phyloP scores from a whole-genome alignment of 805 yeast species.

The Wickerhamiella vanderwaltii region DNA sequence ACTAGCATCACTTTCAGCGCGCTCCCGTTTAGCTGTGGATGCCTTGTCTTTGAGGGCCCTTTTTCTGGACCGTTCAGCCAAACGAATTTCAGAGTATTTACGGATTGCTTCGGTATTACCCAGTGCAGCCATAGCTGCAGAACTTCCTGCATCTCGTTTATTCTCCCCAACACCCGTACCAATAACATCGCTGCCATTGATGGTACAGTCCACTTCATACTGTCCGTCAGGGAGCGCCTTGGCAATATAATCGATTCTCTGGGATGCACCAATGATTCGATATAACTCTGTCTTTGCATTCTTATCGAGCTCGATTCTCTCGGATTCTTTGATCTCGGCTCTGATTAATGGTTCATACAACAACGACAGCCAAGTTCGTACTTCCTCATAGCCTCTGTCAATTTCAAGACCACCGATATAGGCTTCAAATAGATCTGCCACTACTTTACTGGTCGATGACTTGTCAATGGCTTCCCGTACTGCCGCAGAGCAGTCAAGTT shows the following conservation, averaged over 20 bases:
- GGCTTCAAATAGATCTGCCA: slow-evolving; percentile 90
- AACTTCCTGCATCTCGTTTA: slow-evolving; percentile 62
- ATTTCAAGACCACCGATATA: slow-evolving; percentile 68
- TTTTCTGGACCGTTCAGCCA: slow-evolving; percentile 18
- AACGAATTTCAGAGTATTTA: slow-evolving; percentile 47
- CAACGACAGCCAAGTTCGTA: slow-evolving; percentile 25
- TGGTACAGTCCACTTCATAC: slow-evolving; percentile 51
- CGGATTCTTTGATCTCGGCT: slow-evolving; percentile 12
- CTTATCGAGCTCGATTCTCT: slow-evolving; percentile 32
- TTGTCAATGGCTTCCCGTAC: slow-evolving; percentile 29
- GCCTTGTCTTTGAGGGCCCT: slow-evolving; percentile 2
- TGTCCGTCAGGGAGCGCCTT: slow-evolving; percentile 33
- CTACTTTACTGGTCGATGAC: slow-evolving; percentile 45
- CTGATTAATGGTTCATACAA: slow-evolving; percentile 24
- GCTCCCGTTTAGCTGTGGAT: no score
- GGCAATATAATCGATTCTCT: slow-evolving; percentile 47
- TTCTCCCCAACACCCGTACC: slow-evolving; percentile 65
- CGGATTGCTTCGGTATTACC: slow-evolving; percentile 46
- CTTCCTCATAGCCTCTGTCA: slow-evolving; percentile 21
- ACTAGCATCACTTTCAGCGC: no score
- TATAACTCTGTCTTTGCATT: slow-evolving; percentile 72
- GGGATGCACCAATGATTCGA: slow-evolving; percentile 57
- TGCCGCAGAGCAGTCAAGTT: not conserved
- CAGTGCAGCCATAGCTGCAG: slow-evolving; percentile 78
- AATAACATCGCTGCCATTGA: slow-evolving; percentile 49